Conservation (phyloP, 257 asterid species). For the Solanum tarijense region DNA sequence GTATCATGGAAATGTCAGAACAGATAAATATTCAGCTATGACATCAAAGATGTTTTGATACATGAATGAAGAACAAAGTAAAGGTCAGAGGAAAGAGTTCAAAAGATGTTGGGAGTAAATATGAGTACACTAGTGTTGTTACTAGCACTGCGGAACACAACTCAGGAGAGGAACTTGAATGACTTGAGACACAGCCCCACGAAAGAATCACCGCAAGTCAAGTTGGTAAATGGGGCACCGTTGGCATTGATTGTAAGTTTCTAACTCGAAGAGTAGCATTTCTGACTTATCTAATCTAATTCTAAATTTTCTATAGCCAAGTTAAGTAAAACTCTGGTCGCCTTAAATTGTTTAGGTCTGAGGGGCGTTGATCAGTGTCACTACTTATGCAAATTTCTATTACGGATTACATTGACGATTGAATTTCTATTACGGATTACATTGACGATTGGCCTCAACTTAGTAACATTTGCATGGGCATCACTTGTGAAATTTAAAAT, state of each 20-base stretch:
- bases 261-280: neutral
- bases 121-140: neutral
- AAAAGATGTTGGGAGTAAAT: neutral
- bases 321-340: neutral
- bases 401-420: neutral
- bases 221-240: neutral
- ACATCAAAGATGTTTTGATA: neutral
- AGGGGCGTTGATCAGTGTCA: neutral
- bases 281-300: neutral
- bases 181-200: neutral
- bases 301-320: neutral
- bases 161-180: neutral
- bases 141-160: neutral
- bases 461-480: neutral
- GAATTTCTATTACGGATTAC: neutral
- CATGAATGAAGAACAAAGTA: neutral
- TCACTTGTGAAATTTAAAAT: neutral
- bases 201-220: neutral
- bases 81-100: neutral
- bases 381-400: neutral
- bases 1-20: constrained; percentile 56
- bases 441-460: neutral
- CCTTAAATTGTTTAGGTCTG: neutral
- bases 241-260: neutral
- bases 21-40: constrained; percentile 39